Evolutionary conservation across 352 stramenopile genomes (phyloP).

Genomic region (Globisporangium lucens): DNA sequence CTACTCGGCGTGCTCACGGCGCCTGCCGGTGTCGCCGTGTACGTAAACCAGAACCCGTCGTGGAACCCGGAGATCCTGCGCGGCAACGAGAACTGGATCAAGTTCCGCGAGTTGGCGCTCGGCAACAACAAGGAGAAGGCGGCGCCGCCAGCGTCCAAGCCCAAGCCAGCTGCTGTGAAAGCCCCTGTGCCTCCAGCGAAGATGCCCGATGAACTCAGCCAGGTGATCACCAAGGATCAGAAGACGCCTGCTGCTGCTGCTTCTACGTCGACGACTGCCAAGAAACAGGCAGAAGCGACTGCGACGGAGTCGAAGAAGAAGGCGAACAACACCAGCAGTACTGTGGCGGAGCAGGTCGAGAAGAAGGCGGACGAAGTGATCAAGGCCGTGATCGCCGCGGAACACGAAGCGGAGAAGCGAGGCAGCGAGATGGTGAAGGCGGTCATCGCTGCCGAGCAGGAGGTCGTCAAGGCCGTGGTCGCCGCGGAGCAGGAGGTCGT

Average conservation of each 20-base stretch:
- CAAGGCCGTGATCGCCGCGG: slow-evolving; percentile 22
- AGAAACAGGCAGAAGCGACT: slow-evolving; percentile 17
- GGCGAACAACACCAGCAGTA: slow-evolving; percentile 12
- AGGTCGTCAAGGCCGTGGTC: slow-evolving; percentile 27
- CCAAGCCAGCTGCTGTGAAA: slow-evolving; percentile 17
- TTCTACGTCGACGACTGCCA: slow-evolving; percentile 6
- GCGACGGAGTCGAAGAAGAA: slow-evolving; percentile 10
- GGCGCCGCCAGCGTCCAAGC: slow-evolving; percentile 6
- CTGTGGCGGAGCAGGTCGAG: slow-evolving; percentile 12
- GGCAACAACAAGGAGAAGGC: slow-evolving; percentile 21
- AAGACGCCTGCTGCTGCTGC: slow-evolving; percentile 2
- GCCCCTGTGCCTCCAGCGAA: slow-evolving; percentile 12
- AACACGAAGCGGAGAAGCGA: slow-evolving; percentile 23
- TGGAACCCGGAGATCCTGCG: slow-evolving; percentile 69
- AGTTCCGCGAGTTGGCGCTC: slow-evolving; percentile 75
- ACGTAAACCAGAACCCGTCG: slow-evolving; percentile 73
- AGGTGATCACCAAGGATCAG: slow-evolving; percentile 41
- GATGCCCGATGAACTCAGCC: slow-evolving; percentile 47
- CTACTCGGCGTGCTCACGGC: slow-evolving; percentile 47
- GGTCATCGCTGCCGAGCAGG: slow-evolving; percentile 19
- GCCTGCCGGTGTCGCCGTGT: slow-evolving; percentile 52
- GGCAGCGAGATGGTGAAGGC: slow-evolving; percentile 22
- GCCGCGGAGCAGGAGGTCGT: slow-evolving; percentile 19
- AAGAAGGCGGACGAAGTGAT: slow-evolving; percentile 24
- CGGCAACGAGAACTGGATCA: slow-evolving; percentile 62